These are phyloP conservation scores for Eucalyptus sp. DNA, from an alignment of 345 rosid species.

Conservation along the genomic window DNA sequence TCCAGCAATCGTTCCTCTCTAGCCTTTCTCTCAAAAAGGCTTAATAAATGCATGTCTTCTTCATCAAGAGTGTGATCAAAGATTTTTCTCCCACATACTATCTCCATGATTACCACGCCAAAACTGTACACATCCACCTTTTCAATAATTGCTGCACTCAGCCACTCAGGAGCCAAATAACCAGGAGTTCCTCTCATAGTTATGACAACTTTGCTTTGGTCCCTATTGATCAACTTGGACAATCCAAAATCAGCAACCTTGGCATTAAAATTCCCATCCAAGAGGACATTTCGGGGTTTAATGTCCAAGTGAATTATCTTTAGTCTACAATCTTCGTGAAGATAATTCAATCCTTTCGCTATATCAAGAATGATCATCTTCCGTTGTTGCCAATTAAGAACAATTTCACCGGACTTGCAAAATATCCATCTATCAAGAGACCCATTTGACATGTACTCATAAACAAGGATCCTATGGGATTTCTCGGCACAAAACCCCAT, in stretches of 20 bases:
- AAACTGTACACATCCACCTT: constrained; percentile 15
- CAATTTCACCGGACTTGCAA: background rate
- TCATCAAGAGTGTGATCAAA: background rate
- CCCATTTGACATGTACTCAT: constrained; percentile 10
- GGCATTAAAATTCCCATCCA: background rate
- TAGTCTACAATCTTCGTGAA: constrained; percentile 12
- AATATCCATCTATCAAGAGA: constrained; percentile 17
- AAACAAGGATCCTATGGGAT: constrained; percentile 4
- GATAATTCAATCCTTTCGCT: constrained; percentile 20
- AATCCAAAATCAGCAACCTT: constrained; percentile 3
- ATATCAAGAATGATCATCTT: constrained; percentile 14
- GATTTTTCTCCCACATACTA: constrained; percentile 7
- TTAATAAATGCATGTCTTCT: constrained; percentile 11
- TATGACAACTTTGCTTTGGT: background rate
- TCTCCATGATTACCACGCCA: constrained; percentile 14
- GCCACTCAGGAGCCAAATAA: constrained; percentile 4
- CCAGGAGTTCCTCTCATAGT: constrained; percentile 4
- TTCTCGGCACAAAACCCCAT: constrained; percentile 15
- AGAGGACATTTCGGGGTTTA: background rate
- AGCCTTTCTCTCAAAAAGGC: constrained; percentile 1
- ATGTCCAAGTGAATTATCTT: constrained; percentile 3
- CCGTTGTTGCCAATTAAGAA: constrained; percentile 7
- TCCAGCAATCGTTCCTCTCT: background rate
- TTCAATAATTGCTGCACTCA: background rate
- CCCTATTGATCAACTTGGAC: constrained; percentile 2